Percentiles rank a stretch among this genome's conserved stretches.
Evolutionary conservation across 352 stramenopile species (phyloP).

Genomic region (Plasmopara muralis): DNA sequence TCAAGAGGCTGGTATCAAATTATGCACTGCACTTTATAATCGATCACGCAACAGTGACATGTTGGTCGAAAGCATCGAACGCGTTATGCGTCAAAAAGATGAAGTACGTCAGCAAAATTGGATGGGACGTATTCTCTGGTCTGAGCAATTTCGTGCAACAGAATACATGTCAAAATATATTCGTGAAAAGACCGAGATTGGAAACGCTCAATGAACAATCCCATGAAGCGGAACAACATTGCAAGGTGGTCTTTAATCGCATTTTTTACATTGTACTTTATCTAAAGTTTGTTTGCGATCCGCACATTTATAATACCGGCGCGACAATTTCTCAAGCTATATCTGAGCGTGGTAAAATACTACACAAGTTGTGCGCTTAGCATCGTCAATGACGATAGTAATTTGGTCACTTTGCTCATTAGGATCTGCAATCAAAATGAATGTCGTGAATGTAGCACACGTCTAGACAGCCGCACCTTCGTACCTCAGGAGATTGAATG

Average conservation of each 20-base stretch:
- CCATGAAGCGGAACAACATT: too few relatives aligned
- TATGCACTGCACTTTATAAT: constrained; percentile 43
- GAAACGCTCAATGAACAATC: constrained; percentile 3
- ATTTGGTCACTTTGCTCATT: constrained; percentile 11
- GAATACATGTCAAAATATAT: constrained; percentile 85
- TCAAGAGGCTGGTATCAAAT: constrained; percentile 21
- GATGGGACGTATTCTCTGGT: constrained; percentile 79
- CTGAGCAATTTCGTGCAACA: constrained; percentile 70
- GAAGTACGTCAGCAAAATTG: constrained; percentile 38
- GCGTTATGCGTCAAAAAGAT: constrained; percentile 26
- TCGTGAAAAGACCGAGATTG: constrained; percentile 51
- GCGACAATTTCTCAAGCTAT: constrained; percentile 8
- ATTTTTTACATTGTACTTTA: not conserved
- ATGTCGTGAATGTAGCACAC: not conserved
- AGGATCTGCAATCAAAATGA: not conserved
- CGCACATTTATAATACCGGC: not conserved
- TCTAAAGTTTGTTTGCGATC: not conserved
- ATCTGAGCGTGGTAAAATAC: constrained; percentile 13
- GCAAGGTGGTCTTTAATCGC: too few relatives aligned
- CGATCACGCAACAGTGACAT: constrained; percentile 33
- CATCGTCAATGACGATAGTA: constrained; percentile 22
- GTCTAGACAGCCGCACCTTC: not conserved
- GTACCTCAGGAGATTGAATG: constrained; percentile 70
- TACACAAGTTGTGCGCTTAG: constrained; percentile 20
- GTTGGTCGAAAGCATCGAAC: constrained; percentile 51